Conservation (phyloP, 1,284 basidiomycete species). For the Moniliophthora roreri region DNA sequence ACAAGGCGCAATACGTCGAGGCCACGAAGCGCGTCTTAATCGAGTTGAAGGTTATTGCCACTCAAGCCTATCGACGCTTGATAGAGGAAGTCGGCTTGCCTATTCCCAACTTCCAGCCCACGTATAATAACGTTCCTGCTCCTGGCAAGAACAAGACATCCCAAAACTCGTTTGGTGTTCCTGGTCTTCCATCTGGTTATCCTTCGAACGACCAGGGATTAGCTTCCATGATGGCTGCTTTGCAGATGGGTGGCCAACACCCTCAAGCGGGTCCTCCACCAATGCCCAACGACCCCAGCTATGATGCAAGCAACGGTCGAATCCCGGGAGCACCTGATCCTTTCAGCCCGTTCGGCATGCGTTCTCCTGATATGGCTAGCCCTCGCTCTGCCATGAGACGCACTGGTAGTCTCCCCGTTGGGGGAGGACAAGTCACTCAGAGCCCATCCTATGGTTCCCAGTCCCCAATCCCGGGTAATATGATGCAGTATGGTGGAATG, state of each 20-base stretch:
- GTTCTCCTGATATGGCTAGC: slow-evolving; percentile 58
- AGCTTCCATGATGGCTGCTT: slow-evolving; percentile 85
- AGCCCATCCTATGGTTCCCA: slow-evolving; percentile 58
- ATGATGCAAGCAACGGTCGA: slow-evolving; percentile 42
- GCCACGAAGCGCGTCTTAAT: slow-evolving; percentile 88
- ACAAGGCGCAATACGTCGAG: slow-evolving; percentile 74
- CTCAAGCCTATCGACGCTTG: slow-evolving; percentile 89
- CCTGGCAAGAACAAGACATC: slow-evolving; percentile 65
- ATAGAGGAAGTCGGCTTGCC: slow-evolving; percentile 94
- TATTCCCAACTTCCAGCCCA: slow-evolving; percentile 81
- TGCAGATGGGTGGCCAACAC: slow-evolving; percentile 84
- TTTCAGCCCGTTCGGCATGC: slow-evolving; percentile 73
- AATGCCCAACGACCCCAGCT: slow-evolving; percentile 67
- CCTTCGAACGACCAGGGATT: slow-evolving; percentile 79
- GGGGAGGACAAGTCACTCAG: slow-evolving; percentile 36
- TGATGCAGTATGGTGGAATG: slow-evolving; percentile 68
- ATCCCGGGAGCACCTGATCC: slow-evolving; percentile 56
- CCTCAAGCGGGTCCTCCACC: slow-evolving; percentile 76
- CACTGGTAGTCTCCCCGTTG: slow-evolving; percentile 38
- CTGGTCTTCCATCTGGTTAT: slow-evolving; percentile 74
- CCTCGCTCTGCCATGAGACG: slow-evolving; percentile 55
- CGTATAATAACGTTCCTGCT: slow-evolving; percentile 65
- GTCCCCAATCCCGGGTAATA: slow-evolving; percentile 56
- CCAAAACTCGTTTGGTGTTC: slow-evolving; percentile 60
- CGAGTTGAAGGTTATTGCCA: slow-evolving; percentile 84